phyloP scores from a whole-genome alignment of 1,139 yeast genomes.

The Debaryomyces sp. region DNA sequence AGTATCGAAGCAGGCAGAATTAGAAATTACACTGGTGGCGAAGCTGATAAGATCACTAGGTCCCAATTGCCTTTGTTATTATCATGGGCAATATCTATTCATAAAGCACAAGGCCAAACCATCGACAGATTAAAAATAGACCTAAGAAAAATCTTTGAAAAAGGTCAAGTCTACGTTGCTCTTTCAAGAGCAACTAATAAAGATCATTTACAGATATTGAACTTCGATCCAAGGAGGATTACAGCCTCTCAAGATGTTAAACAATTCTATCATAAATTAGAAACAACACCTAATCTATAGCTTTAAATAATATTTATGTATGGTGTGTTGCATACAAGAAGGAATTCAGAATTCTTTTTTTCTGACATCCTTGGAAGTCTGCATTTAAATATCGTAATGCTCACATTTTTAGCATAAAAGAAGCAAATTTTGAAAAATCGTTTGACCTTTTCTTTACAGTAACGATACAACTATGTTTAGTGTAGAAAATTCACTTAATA shows the following conservation, averaged over 20 bases:
- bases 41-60: slow-evolving; percentile 36
- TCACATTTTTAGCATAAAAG: not conserved
- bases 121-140: slow-evolving; percentile 75
- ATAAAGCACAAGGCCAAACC: slow-evolving; percentile 92
- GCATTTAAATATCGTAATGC: not conserved
- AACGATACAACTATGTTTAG: slow-evolving; percentile 1
- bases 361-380: not conserved
- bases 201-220: slow-evolving; percentile 71
- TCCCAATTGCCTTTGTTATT: slow-evolving; percentile 72
- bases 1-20: slow-evolving; percentile 37
- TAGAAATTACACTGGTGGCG: slow-evolving; percentile 9
- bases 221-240: slow-evolving; percentile 66
- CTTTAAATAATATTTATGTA: not conserved
- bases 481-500: not conserved
- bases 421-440: not conserved
- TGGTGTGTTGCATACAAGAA: not conserved
- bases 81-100: slow-evolving; percentile 91
- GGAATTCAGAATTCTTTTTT: not conserved
- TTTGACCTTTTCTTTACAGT: not conserved
- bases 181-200: slow-evolving; percentile 83
- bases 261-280: slow-evolving; percentile 58
- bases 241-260: slow-evolving; percentile 67
- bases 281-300: slow-evolving; percentile 9
- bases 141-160: slow-evolving; percentile 69
- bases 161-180: slow-evolving; percentile 90